Evolutionary conservation across 805 yeast species (phyloP).

Genomic region (Zygotorulaspora danielsina): DNA sequence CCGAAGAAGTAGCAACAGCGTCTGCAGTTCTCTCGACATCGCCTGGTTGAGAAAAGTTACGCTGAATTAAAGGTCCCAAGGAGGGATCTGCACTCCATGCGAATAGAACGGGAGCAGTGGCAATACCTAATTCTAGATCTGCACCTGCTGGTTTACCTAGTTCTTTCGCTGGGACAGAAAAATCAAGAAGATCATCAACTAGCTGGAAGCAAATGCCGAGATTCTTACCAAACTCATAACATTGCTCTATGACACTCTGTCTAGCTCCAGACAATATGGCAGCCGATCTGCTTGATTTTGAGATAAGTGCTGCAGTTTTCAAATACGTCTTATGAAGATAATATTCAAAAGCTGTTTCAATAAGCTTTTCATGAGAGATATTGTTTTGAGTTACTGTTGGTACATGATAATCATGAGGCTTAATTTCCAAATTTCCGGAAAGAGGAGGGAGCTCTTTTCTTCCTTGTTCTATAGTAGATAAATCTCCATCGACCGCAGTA

Average conservation of each 20-base stretch:
- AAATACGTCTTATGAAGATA: conserved; percentile 92
- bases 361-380: conserved; percentile 58
- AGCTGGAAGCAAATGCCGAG: conserved; percentile 93
- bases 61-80: conserved; percentile 74
- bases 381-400: conserved; percentile 10
- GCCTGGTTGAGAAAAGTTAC: conserved; percentile 76
- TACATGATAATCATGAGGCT: conserved; percentile 36
- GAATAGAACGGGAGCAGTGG: conserved; percentile 92
- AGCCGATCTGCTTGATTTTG: conserved; percentile 88
- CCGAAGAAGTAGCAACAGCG: conserved; percentile 66
- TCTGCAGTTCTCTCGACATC: conserved; percentile 79
- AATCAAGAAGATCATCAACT: conserved; percentile 94
- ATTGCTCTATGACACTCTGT: conserved; percentile 69
- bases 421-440: conserved; percentile 12
- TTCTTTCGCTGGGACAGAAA: conserved; percentile 77
- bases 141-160: conserved; percentile 96
- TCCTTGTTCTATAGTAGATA: conserved; percentile 32
- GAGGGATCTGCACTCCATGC: conserved; percentile 91
- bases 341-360: conserved; percentile 91
- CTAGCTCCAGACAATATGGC: conserved; percentile 88
- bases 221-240: conserved; percentile 89
- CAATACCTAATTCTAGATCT: conserved; percentile 87
- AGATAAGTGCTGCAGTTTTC: conserved; percentile 91
- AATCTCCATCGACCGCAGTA: conserved; percentile 62
- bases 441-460: conserved; percentile 39